Conservation (phyloP, 257 asterid genomes). For the Penstemon davidsonii region DNA sequence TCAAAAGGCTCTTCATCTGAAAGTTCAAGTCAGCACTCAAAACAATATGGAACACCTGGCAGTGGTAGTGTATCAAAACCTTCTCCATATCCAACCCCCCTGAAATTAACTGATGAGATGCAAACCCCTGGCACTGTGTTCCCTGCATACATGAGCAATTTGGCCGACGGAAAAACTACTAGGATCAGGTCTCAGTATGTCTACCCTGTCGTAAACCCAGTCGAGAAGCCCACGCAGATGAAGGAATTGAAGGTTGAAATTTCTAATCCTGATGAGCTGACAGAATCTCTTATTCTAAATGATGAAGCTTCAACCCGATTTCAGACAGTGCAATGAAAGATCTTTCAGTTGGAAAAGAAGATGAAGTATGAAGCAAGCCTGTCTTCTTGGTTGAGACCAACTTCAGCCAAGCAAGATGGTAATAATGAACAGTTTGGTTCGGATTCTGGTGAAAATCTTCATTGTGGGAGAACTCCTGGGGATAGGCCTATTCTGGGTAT, state of each 20-base stretch:
- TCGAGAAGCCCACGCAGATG: constrained; percentile 39
- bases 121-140: constrained; percentile 91
- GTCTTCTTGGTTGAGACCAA: constrained; percentile 63
- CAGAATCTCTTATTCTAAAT: constrained; percentile 29
- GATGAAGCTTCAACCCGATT: constrained; percentile 33
- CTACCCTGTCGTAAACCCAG: constrained; percentile 53
- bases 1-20: constrained; percentile 52
- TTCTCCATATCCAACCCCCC: constrained; percentile 78
- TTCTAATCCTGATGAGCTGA: constrained; percentile 30
- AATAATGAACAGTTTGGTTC: constrained; percentile 31
- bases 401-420: constrained; percentile 35
- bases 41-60: constrained; percentile 40
- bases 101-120: constrained; percentile 78
- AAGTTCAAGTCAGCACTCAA: constrained; percentile 36
- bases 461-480: constrained; percentile 39
- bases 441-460: constrained; percentile 26
- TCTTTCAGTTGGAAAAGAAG: constrained; percentile 40
- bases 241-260: constrained; percentile 46
- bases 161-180: constrained; percentile 44
- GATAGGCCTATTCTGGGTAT: constrained; percentile 92
- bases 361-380: constrained; percentile 49
- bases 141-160: constrained; percentile 52
- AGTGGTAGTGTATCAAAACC: constrained; percentile 32
- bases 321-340: constrained; percentile 29
- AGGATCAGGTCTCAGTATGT: constrained; percentile 71